Conservation (phyloP, 768 basidiomycete species). For the Chalciporus piperatus region DNA sequence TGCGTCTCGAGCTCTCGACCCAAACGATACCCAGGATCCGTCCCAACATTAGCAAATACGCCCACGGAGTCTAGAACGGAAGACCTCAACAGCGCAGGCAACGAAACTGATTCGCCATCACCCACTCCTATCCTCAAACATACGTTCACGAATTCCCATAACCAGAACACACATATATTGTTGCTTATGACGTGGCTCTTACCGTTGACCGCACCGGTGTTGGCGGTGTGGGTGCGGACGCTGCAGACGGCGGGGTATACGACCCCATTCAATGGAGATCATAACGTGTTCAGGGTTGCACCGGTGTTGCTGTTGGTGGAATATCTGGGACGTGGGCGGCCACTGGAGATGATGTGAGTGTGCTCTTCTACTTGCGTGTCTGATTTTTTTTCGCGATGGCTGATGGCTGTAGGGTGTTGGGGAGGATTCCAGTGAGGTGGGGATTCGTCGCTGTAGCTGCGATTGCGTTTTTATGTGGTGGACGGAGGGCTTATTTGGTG, state of each 20-base stretch:
- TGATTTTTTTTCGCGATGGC: neutral
- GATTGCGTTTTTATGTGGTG: slow-evolving; percentile 63
- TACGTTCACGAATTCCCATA: slow-evolving; percentile 30
- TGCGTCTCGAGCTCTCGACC: slow-evolving; percentile 40
- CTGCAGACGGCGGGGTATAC: slow-evolving; percentile 74
- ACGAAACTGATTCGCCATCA: slow-evolving; percentile 12
- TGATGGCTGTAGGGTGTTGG: slow-evolving; percentile 4
- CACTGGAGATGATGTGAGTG: slow-evolving; percentile 43
- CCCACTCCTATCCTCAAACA: neutral
- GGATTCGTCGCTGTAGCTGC: slow-evolving; percentile 47
- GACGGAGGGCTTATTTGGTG: slow-evolving; percentile 62
- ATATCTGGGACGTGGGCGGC: slow-evolving; percentile 50
- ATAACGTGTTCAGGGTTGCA: slow-evolving; percentile 61
- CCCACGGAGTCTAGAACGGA: slow-evolving; percentile 17
- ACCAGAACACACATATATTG: slow-evolving; percentile 60
- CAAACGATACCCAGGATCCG: slow-evolving; percentile 19
- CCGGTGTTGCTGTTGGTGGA: slow-evolving; percentile 67
- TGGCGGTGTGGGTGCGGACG: slow-evolving; percentile 90
- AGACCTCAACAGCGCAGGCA: neutral
- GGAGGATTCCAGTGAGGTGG: slow-evolving; percentile 43
- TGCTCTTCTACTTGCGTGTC: neutral
- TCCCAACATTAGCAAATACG: slow-evolving; percentile 25
- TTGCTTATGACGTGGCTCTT: slow-evolving; percentile 80
- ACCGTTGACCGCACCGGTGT: slow-evolving; percentile 70
- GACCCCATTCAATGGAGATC: slow-evolving; percentile 81